Base-by-base conservation (phyloP, 805 yeast genomes). In the Ogataea zsoltii region DNA sequence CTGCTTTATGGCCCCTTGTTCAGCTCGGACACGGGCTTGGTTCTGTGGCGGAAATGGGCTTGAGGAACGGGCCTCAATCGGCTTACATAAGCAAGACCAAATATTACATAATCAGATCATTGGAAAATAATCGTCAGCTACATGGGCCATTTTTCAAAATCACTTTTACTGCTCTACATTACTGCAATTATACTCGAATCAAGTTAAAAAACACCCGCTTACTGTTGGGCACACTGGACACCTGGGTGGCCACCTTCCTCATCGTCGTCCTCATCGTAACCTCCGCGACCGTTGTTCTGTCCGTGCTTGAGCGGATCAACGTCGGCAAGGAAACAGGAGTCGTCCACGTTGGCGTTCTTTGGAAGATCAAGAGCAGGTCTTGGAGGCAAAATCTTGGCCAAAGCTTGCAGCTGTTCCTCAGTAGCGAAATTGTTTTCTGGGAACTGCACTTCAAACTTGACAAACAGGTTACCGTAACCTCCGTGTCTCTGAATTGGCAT, bases 141-240 rank as follows among this genome's bases (percentile, higher is more conserved):
- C n/a, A n/a, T n/a, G n/a, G n/a, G n/a, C n/a, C n/a, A n/a, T n/a
- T 9, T 21, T 21, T 9, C 25, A 28, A 28, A 28, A 28, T 28
- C 31, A 28, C 18, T 16, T 31, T 31, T 14, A 31, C 10, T 14
- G 33, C 14, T 16, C 36, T 33, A 18, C 36, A 33, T 14, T 23
- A 16, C 38, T 19, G 28, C 18, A 34, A 34, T 34, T 34, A 34
- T 14, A 35, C 21, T 35, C 30, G 23, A 35, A 9, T 37, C 25
- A 26, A 28, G 16, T 18, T 25, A 10, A 37, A 23, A 10, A 15
- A 14, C n/a, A 28, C 29, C 17, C 19, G 21, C 34, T 69, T 79
- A 90, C 78, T 90, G 97, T 65, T 92, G 85, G 54, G 96, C 96
- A 80, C 97, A 90, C 79, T 90, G 95, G 46, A 88, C 95, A 58